Evolutionary conservation across 805 yeast genomes (phyloP), one percentile per base, ranked within the genome.

Genomic region (Ogataea pilisensis): DNA sequence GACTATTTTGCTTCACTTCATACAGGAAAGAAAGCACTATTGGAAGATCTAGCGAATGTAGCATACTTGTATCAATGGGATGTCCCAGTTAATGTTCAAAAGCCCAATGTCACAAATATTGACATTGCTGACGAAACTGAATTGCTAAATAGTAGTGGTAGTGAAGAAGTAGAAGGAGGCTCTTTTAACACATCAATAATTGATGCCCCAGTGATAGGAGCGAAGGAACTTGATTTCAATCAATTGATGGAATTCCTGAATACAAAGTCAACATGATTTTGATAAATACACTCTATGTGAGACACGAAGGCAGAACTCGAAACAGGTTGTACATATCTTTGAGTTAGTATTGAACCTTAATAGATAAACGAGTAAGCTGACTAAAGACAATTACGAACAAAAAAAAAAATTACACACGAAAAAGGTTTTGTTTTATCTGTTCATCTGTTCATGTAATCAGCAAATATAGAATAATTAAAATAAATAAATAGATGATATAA

Each of bases 31-130:
- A 21, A 39, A 19, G 30, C 38, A 17, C 18, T 37, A 11, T 33
- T 28, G 13, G 26, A 36, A 8, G 29, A 44, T 20, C 17, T 45
- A 14, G 27, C 33, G 3, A 8, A 25, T 8, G 29, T 22, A 16
- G 31, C 31, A 14, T 29, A 14, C 16, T 4, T n/a, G 18, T 29
- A 29, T 27, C 31, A 29, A 14, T 29, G 18, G 31, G 31, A 29
- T 8, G 16, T 29, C 11, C 18, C 31, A n/a, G 14, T 9, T 9
- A 8, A 27, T 9, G 13, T 27, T 27, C 29, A 27, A 27, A 27
- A 27, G 8, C 6, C 8, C 5, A 27, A 8, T 27, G 5, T 9
- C 14, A 27, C 8, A 9, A 27, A 9, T 9, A 13, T 5, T 27
- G 26, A 24, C 7, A 24, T 24, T 24, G 11, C 26, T n/a, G n/a